Evolutionary conservation across 164 flowering plant species (phyloP).

Genomic region (Liquidambar formosana): DNA sequence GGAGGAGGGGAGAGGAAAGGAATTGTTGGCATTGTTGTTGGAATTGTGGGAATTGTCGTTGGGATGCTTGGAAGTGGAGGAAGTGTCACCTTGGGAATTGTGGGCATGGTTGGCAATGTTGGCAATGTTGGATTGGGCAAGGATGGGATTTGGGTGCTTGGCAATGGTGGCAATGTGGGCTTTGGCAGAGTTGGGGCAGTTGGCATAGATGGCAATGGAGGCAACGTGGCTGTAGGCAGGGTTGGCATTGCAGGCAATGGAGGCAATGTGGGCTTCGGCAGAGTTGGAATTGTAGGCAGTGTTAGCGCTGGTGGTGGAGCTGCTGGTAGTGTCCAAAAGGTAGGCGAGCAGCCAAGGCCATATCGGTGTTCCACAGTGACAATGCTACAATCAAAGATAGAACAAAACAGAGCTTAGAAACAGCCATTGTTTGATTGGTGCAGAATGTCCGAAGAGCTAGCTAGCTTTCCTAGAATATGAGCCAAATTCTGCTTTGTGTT

Average conservation of each 20-base stretch:
- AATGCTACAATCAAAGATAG: conserved; percentile 10
- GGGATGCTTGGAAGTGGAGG: conserved; percentile 9
- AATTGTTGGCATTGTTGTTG: conserved; percentile 6
- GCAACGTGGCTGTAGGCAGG: conserved; percentile 8
- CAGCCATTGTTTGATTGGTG: conserved; percentile 12
- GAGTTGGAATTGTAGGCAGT: conserved; percentile 16
- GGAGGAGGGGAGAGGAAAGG: conserved; percentile 21
- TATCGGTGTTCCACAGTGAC: conserved; percentile 10
- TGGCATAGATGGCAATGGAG: conserved; percentile 5
- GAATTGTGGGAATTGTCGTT: not conserved
- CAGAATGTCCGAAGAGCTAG: not conserved
- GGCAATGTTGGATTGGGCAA: conserved; percentile 11
- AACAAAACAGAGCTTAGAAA: not conserved
- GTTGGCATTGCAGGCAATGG: conserved; percentile 16
- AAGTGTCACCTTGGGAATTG: conserved; percentile 15
- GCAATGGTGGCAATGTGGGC: conserved; percentile 17
- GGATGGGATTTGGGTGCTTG: conserved; percentile 10
- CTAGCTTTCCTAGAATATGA: not conserved
- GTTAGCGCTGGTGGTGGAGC: conserved; percentile 17
- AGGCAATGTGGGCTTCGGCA: no score
- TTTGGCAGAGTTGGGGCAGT: conserved; percentile 11
- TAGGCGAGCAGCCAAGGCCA: conserved; percentile 23
- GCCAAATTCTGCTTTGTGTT: not conserved
- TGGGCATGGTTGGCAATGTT: conserved; percentile 2
- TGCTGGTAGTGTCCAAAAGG: conserved; percentile 25